Conservation (phyloP, 306 rosid species). For the Medicago ruthenica region DNA sequence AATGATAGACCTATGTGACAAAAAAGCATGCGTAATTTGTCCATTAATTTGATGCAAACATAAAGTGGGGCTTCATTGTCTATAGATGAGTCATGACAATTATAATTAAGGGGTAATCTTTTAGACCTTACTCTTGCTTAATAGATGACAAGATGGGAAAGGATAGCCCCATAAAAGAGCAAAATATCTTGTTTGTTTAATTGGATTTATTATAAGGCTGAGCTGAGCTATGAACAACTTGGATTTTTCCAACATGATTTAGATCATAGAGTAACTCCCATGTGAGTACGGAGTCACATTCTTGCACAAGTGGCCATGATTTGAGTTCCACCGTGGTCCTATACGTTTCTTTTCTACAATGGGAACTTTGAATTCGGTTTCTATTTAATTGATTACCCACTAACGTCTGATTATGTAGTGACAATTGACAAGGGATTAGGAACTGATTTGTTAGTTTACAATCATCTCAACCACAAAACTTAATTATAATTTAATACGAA, state of each 20-base stretch:
- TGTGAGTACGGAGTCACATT: constrained; percentile 4
- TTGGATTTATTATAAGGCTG: constrained; percentile 9
- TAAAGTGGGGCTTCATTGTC: constrained; percentile 50
- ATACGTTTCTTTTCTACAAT: not conserved
- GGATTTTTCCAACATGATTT: constrained; percentile 20
- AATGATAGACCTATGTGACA: constrained; percentile 16
- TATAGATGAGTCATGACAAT: constrained; percentile 28
- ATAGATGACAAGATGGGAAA: constrained; percentile 26
- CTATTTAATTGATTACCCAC: constrained; percentile 19
- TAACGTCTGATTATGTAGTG: not conserved
- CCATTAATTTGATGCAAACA: constrained; percentile 30
- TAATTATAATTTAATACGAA: not conserved
- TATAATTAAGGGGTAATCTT: constrained; percentile 25
- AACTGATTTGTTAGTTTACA: constrained; percentile 15
- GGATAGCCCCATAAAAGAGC: constrained; percentile 37
- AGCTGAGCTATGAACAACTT: not conserved
- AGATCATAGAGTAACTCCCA: not conserved
- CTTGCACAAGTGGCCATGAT: not conserved
- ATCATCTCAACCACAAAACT: constrained; percentile 9
- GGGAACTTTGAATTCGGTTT: constrained; percentile 6
- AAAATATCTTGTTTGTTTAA: constrained; percentile 7
- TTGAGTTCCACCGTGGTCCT: constrained; percentile 26
- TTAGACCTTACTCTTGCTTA: constrained; percentile 26
- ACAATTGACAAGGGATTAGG: constrained; percentile 23
- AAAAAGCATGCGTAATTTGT: constrained; percentile 45